A percentile compares a stretch with the other conserved stretches of the same genome.
Conservation (phyloP, 2,329 filamentous ascomycete genomes). For the Ilyonectria mors-panacis region DNA sequence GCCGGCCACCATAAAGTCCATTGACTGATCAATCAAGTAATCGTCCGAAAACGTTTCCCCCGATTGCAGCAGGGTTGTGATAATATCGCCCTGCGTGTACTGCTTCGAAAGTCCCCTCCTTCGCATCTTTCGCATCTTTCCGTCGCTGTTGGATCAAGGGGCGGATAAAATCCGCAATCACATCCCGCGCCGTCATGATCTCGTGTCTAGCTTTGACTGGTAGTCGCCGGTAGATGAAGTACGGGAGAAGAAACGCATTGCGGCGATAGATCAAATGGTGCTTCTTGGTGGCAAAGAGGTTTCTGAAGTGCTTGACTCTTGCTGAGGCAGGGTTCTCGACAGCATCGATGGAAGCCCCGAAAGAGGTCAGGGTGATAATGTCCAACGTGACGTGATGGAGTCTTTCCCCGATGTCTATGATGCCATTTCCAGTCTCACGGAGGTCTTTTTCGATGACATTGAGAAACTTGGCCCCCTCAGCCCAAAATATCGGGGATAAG, state of each 20-base stretch:
- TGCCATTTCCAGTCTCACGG: constrained; percentile 8
- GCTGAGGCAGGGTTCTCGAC: constrained; percentile 23
- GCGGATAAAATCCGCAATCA: constrained; percentile 31
- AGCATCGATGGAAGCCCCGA: constrained; percentile 33
- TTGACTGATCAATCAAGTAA: constrained; percentile 30
- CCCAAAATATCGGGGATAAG: constrained; percentile 18
- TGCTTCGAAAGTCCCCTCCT: constrained; percentile 7
- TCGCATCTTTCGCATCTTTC: constrained; percentile 9
- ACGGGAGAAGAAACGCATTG: constrained; percentile 26
- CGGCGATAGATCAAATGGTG: constrained; percentile 24
- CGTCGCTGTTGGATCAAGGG: constrained; percentile 32
- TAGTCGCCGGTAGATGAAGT: constrained; percentile 25
- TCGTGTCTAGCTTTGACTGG: constrained; percentile 28
- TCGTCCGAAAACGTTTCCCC: constrained; percentile 30
- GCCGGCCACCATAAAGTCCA: constrained; percentile 22
- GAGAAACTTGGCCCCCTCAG: constrained; percentile 30
- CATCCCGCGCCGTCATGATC: constrained; percentile 28
- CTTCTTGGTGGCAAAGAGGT: constrained; percentile 32
- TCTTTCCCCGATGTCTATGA: constrained; percentile 65
- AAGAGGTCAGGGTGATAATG: constrained; percentile 64
- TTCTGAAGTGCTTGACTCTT: constrained; percentile 31
- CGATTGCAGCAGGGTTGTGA: constrained; percentile 33
- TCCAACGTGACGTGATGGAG: constrained; percentile 62
- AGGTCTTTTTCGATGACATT: constrained; percentile 28
- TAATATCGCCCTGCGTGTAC: constrained; percentile 30